These are phyloP conservation scores for Pestalotiopsis sp. DNA, from an alignment of 2,329 filamentous ascomycete species.

Conservation along the genomic window DNA sequence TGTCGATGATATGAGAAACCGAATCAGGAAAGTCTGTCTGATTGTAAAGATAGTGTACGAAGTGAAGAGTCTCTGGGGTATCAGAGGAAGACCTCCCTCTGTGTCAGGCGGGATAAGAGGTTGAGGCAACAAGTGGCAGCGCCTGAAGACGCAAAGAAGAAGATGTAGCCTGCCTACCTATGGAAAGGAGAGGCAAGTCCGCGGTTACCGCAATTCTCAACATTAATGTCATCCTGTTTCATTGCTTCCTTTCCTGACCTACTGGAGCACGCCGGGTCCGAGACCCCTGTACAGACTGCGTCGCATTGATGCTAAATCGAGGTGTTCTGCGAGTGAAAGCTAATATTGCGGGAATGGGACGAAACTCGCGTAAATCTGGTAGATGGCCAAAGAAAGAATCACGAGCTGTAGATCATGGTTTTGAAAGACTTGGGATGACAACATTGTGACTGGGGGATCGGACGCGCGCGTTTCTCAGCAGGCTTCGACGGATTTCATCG, in stretches of 20 bases:
- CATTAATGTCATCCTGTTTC: neutral
- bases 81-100: too few species aligned
- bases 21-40: too few species aligned
- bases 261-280: neutral
- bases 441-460: neutral
- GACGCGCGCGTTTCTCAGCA: too few species aligned
- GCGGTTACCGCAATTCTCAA: neutral
- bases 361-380: neutral
- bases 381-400: neutral
- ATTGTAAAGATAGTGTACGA: too few species aligned
- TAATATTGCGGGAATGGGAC: neutral
- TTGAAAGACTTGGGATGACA: neutral
- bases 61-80: too few species aligned
- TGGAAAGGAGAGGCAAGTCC: neutral
- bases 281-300: neutral
- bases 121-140: too few species aligned
- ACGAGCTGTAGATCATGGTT: neutral
- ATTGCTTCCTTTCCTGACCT: neutral
- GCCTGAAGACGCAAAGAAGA: too few species aligned
- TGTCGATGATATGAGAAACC: too few species aligned
- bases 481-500: neutral
- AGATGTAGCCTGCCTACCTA: neutral
- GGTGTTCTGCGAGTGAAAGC: neutral
- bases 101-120: too few species aligned
- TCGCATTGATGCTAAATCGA: neutral